A percentile compares a stretch with the other conserved stretches of the same genome.
phyloP scores from a whole-genome alignment of 2,329 filamentous ascomycete genomes.

The Tolypocladium inflatum region DNA sequence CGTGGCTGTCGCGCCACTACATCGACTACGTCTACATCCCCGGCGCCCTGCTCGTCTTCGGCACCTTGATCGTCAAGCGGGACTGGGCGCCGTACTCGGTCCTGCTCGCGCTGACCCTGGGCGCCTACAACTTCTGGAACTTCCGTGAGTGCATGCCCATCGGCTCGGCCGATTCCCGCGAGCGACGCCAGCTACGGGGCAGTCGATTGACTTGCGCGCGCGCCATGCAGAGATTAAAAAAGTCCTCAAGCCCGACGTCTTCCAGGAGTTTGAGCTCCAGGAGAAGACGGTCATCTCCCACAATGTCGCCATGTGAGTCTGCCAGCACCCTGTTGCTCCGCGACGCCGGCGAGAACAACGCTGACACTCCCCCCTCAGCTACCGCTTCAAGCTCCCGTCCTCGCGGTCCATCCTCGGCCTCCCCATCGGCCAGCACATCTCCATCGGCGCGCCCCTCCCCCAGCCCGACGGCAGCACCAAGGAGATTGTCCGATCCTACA shows the following conservation, averaged over 20 bases:
- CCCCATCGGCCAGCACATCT: slow-evolving; percentile 98
- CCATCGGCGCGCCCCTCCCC: slow-evolving; percentile 68
- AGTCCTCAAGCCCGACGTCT: slow-evolving; percentile 75
- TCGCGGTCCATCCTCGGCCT: slow-evolving; percentile 79
- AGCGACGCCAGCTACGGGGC: neutral
- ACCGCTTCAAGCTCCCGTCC: slow-evolving; percentile 81
- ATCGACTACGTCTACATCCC: slow-evolving; percentile 79
- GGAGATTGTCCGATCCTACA: slow-evolving; percentile 86
- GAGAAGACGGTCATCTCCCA: slow-evolving; percentile 95
- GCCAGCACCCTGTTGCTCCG: neutral
- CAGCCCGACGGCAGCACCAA: slow-evolving; percentile 63
- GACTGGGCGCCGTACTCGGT: slow-evolving; percentile 68
- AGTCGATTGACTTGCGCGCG: neutral
- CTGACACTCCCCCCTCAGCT: slow-evolving; percentile 40
- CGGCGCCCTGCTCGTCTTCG: slow-evolving; percentile 66
- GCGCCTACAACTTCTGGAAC: slow-evolving; percentile 61
- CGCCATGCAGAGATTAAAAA: slow-evolving; percentile 57
- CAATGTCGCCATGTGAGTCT: slow-evolving; percentile 88
- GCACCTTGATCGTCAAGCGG: slow-evolving; percentile 66
- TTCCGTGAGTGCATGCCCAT: slow-evolving; percentile 47
- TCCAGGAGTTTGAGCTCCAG: slow-evolving; percentile 87
- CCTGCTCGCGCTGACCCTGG: slow-evolving; percentile 54
- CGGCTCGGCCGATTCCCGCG: neutral
- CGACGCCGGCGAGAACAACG: neutral
- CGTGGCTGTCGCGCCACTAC: slow-evolving; percentile 47